Evolutionary conservation across 1,284 basidiomycete species (phyloP).

Genomic region (Leccinum cinnamomeum): DNA sequence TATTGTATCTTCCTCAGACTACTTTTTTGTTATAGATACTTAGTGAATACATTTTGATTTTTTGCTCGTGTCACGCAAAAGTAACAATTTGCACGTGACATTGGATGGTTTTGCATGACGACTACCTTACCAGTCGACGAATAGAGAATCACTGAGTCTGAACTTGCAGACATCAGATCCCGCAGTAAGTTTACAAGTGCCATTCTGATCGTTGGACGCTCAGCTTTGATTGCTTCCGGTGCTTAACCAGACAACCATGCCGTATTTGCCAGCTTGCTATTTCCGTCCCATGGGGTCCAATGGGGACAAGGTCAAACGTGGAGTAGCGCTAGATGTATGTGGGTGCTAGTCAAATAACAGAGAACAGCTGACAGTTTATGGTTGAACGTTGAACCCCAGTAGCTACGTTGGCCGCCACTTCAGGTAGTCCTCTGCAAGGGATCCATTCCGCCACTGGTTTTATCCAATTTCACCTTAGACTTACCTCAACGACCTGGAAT

Average conservation of each 20-base stretch:
- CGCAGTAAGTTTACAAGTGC: constrained; percentile 7
- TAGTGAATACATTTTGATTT: too few species aligned
- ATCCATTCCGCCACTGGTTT: constrained; percentile 1
- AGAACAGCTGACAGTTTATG: background rate
- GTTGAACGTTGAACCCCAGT: background rate
- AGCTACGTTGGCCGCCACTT: background rate
- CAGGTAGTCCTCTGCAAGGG: background rate
- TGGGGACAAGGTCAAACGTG: background rate
- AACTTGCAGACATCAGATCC: background rate
- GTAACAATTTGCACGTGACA: too few species aligned
- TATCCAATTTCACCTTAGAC: background rate
- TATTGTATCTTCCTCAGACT: too few species aligned
- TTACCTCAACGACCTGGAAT: background rate
- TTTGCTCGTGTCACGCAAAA: too few species aligned
- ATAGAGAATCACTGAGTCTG: background rate
- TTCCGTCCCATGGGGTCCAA: background rate
- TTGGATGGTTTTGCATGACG: too few species aligned
- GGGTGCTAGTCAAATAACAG: background rate
- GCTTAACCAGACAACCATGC: background rate
- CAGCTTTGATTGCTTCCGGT: background rate
- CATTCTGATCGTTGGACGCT: background rate
- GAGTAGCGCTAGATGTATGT: background rate
- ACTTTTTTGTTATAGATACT: too few species aligned
- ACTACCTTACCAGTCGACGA: background rate
- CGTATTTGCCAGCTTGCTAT: background rate